Percentiles rank a stretch among this genome's conserved stretches.
phyloP scores from a whole-genome alignment of 441 rosid species.

The Gossypium lobatum region DNA sequence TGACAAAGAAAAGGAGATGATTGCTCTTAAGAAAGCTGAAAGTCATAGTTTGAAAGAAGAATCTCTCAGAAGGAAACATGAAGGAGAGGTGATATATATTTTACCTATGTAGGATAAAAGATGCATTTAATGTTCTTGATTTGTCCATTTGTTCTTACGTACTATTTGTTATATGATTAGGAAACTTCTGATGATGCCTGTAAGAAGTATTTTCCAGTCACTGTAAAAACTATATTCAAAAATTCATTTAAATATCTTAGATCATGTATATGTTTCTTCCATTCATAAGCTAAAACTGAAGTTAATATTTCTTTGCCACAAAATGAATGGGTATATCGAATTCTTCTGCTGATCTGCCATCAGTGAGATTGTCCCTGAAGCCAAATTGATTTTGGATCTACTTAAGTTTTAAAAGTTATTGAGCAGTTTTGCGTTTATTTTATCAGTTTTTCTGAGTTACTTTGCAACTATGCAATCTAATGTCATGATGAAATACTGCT shows the following conservation, averaged over 20 bases:
- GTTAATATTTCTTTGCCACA: background rate
- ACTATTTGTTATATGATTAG: background rate
- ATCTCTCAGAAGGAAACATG: constrained; percentile 23
- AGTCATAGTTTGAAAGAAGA: constrained; percentile 20
- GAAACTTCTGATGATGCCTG: background rate
- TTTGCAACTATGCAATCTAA: background rate
- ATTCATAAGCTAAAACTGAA: background rate
- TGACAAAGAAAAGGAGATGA: constrained; percentile 38
- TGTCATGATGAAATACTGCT: background rate
- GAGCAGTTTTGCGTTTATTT: background rate
- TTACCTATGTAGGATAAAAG: background rate
- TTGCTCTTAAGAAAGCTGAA: constrained; percentile 27
- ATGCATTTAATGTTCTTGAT: background rate
- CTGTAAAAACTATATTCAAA: background rate
- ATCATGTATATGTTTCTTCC: background rate
- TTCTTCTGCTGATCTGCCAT: background rate
- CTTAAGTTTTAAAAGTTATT: background rate
- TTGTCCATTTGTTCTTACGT: background rate
- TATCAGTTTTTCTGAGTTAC: background rate
- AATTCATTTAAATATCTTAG: background rate
- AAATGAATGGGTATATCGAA: background rate
- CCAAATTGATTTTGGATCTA: background rate
- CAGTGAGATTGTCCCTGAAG: background rate
- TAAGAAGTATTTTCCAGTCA: constrained; percentile 2
- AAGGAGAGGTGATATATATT: constrained; percentile 24